Percentiles rank a stretch among this genome's conserved stretches.
Conservation (phyloP, 2,329 filamentous ascomycete genomes). For the Sporothrix protearum region DNA sequence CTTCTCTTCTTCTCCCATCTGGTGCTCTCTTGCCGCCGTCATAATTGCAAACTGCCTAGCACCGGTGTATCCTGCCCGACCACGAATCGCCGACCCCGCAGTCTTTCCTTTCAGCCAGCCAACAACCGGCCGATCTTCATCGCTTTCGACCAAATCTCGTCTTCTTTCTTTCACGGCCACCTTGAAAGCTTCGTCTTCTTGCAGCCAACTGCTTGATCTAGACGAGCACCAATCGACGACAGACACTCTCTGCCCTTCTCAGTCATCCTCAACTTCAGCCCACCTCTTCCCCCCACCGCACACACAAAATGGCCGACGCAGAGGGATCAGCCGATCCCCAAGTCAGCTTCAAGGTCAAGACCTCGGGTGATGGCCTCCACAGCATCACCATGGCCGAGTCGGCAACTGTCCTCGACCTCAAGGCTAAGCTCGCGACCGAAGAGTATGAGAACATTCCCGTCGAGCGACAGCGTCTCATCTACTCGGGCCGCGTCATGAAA, state of each 20-base stretch:
- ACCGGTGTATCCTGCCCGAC: background rate
- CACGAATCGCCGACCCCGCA: conserved; percentile 9
- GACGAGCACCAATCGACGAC: background rate
- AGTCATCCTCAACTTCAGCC: background rate
- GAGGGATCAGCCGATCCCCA: conserved; percentile 63
- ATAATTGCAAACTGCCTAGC: background rate
- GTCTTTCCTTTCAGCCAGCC: background rate
- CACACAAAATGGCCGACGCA: conserved; percentile 59
- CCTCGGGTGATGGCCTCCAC: conserved; percentile 76
- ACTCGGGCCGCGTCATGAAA: conserved; percentile 95
- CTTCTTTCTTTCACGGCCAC: background rate
- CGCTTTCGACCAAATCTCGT: background rate
- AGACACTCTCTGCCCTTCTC: no score
- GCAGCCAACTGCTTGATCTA: background rate
- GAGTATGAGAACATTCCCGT: conserved; percentile 84
- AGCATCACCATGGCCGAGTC: conserved; percentile 73
- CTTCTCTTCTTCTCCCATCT: background rate
- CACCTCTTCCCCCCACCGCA: background rate
- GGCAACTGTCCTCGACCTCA: conserved; percentile 79
- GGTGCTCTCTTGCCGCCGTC: background rate
- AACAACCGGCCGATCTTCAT: background rate
- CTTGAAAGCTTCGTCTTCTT: background rate
- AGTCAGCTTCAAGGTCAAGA: conserved; percentile 95
- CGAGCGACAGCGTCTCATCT: conserved; percentile 91
- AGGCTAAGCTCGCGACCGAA: conserved; percentile 75